Evolutionary conservation across 345 rosid genomes (phyloP).

Genomic region (Eucalyptus cloeziana): DNA sequence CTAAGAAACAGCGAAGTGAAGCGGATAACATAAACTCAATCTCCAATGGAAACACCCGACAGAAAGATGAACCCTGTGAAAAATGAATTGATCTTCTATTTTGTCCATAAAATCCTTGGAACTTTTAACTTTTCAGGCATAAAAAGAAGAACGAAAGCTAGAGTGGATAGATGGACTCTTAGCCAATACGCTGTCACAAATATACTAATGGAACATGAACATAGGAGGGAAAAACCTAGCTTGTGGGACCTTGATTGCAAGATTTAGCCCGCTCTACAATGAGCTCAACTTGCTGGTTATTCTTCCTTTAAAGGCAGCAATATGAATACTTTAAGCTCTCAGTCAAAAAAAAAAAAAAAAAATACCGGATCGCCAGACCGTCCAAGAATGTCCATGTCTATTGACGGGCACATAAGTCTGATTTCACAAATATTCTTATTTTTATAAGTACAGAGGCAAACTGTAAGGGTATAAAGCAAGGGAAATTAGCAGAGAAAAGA

Average conservation of each 20-base stretch:
- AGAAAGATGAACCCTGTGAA: background rate
- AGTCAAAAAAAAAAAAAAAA: background rate
- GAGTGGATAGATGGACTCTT: background rate
- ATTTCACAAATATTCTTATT: background rate
- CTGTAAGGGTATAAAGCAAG: too few species aligned
- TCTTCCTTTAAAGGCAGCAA: background rate
- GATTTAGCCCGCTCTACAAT: background rate
- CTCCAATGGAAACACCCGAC: background rate
- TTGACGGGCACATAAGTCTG: background rate
- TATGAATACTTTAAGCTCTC: background rate
- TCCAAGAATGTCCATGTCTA: background rate
- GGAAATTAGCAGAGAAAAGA: too few species aligned
- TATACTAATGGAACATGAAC: background rate
- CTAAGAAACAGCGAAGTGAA: background rate
- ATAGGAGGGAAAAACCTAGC: background rate
- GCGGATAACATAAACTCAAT: background rate
- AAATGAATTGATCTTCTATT: background rate
- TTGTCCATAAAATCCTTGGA: background rate
- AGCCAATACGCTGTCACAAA: background rate
- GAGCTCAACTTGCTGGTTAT: background rate
- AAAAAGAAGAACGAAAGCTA: background rate
- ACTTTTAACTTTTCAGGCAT: background rate
- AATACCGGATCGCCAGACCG: accelerated
- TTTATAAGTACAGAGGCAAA: too few species aligned
- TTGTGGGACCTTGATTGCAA: background rate